Evolutionary conservation across 371 early-diverging fungal genomes (phyloP).

Genomic region (Dichotomocladium elegans): DNA sequence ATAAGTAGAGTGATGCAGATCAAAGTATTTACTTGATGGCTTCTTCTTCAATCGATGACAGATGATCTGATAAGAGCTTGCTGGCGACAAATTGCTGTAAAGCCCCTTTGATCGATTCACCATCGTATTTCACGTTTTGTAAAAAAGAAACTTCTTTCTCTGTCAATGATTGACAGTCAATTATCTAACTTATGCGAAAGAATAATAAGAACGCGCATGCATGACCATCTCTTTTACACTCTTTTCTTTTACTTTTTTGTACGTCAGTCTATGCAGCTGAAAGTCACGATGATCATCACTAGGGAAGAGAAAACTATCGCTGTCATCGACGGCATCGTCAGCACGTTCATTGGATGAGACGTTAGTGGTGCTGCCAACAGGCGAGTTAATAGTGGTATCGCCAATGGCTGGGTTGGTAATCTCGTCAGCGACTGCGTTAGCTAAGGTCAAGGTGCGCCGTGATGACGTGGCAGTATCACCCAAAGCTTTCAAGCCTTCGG

Average conservation of each 20-base stretch:
- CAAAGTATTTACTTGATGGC: neutral
- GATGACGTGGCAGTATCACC: too few species aligned
- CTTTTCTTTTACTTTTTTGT: neutral
- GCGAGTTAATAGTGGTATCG: too few species aligned
- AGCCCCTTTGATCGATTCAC: neutral
- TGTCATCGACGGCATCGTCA: too few species aligned
- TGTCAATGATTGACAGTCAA: too few species aligned
- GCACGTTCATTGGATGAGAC: too few species aligned
- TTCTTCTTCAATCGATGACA: neutral
- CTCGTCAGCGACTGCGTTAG: too few species aligned
- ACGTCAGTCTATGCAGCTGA: neutral
- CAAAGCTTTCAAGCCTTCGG: too few species aligned
- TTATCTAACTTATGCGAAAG: neutral
- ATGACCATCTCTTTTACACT: too few species aligned
- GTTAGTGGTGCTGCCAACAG: too few species aligned
- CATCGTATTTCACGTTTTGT: neutral
- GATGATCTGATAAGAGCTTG: neutral
- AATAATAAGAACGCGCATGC: neutral
- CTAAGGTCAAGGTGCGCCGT: too few species aligned
- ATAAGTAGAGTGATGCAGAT: neutral
- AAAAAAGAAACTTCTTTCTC: neutral
- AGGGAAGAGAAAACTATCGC: too few species aligned
- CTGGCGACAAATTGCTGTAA: neutral
- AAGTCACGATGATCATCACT: neutral
- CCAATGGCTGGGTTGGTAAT: too few species aligned